Base-by-base conservation (phyloP, 352 stramenopile species). In the Globisporangium canariense region DNA sequence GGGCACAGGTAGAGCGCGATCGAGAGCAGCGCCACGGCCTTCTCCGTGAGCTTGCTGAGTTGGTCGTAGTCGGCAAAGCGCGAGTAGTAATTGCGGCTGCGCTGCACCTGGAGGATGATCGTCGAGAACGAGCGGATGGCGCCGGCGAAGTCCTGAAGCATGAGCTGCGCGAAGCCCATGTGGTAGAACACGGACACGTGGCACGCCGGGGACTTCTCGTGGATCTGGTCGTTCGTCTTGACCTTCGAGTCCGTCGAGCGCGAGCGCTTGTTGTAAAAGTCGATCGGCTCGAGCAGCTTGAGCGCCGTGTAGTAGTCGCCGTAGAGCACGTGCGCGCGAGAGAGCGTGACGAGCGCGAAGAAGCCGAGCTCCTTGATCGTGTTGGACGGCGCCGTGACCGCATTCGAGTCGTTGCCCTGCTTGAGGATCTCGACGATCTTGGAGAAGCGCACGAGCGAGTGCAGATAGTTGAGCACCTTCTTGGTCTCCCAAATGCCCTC, bases 161-260 rank as follows among this genome's bases (percentile, higher is more conserved):
- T 99, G 68, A 99, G 83, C 79, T 98, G 98, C 13, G 90, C 88
- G 43, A 99, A 97, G 28, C 97, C 97, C 61, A 98, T 93, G 89
- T 99, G 97, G 80, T 99, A 99, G 59, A 97, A 94, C 38, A 99
- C 78, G 59, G 92, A 98, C 18, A 99, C 77, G 64, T 98, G 89
- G 64, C 92, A 97, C 28, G 85, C 75, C 51, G 98, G 93, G 47
- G 97, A 91, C 64, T 92, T 93, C 55, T 94, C 83, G 76, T 97
- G 83, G 69, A 97, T 91, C 68, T 93, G 84, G 49, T 89, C 76
- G 60, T 74, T 86, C 55, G 70, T 70, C 73, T 92, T 93, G 40
- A 45, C 41, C 34, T 66, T 79, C 58, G 70, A 43, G 56, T 47
- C 75, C 62, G 20, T 63, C 4, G 10, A 67, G 22, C 67, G 77